Conservation (phyloP, 176 grass and related monocot genomes). For the Leersia perrieri region DNA sequence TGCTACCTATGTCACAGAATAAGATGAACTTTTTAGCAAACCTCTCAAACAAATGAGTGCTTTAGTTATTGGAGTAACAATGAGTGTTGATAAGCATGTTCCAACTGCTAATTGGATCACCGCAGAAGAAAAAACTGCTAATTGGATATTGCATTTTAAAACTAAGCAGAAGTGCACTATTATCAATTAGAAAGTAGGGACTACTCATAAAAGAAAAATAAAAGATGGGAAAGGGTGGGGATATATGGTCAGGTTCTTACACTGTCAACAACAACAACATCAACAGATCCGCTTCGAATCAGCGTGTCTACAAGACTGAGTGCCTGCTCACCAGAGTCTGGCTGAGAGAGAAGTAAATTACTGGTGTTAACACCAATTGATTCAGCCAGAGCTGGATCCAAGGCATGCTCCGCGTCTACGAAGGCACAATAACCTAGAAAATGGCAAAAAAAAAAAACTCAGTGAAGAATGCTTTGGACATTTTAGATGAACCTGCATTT, state of each 20-base stretch:
- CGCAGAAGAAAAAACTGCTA: too few relatives aligned
- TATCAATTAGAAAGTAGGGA: slow-evolving; percentile 3
- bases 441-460: not conserved
- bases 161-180: not conserved
- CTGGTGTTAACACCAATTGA: slow-evolving; percentile 83
- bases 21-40: not conserved
- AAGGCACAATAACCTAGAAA: slow-evolving; percentile 95
- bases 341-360: slow-evolving; percentile 91
- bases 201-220: slow-evolving; percentile 11
- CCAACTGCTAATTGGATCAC: not conserved
- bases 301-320: slow-evolving; percentile 94
- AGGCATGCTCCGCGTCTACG: slow-evolving; percentile 91
- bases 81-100: not conserved
- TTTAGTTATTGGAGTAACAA: slow-evolving; percentile 1
- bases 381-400: slow-evolving; percentile 92
- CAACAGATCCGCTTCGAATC: slow-evolving; percentile 95
- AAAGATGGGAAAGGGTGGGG: not conserved
- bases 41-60: not conserved
- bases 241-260: slow-evolving; percentile 50
- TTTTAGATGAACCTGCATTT: not conserved
- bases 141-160: not conserved
- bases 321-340: slow-evolving; percentile 90
- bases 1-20: slow-evolving; percentile 66
- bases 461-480: not conserved
- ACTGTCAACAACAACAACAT: slow-evolving; percentile 99